Evolutionary conservation across 306 rosid genomes (phyloP), one percentile per base, ranked within the genome.

Genomic region (Trichosanthes truncata): DNA sequence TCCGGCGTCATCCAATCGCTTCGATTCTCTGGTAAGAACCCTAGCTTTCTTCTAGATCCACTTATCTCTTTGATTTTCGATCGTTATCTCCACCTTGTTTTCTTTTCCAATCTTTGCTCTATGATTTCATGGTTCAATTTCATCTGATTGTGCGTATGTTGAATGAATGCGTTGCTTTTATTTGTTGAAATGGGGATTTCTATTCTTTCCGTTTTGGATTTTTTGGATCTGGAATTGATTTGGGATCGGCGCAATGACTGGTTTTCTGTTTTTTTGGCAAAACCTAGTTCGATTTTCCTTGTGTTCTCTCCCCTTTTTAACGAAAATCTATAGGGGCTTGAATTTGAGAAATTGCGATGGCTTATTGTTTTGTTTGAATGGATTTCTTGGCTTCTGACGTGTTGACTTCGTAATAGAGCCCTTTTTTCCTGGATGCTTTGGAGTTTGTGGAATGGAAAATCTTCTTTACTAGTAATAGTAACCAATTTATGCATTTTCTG

Each of bases 11-110:
- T 14, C 26, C 78, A 18, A 49, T 49, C 48, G 59, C 26, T 74
- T 74, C 63, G n/a, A 74, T 74, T 8, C 41, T 74, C 63, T 1
- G 78, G 63, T 74, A 74, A 18, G 5, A 74, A 52, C 63, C 62
- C 63, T 74, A 52, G 0, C 49, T 12, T 74, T 74, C 20, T 51
- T 74, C 45, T 35, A 18, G 29, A 74, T 51, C 57, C 41, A 5
- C 0, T 20, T 4, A 26, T 46, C 38, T 45, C 1, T 9, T 46
- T 71, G 0, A 13, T 20, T 29, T 49, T 20, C 60, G 26, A 49
- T 73, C 4, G 52, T n/a, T 2, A 6, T 29, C 3, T 25, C 9
- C 11, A 13, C 3, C 51, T 40, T 40, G n/a, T 11, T 74, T 26
- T 9, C 9, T 43, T 23, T 18, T 66, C 21, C 20, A 9, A 21